phyloP scores from a whole-genome alignment of 78 protist species.

The Dictyostelium brefeldianum region DNA sequence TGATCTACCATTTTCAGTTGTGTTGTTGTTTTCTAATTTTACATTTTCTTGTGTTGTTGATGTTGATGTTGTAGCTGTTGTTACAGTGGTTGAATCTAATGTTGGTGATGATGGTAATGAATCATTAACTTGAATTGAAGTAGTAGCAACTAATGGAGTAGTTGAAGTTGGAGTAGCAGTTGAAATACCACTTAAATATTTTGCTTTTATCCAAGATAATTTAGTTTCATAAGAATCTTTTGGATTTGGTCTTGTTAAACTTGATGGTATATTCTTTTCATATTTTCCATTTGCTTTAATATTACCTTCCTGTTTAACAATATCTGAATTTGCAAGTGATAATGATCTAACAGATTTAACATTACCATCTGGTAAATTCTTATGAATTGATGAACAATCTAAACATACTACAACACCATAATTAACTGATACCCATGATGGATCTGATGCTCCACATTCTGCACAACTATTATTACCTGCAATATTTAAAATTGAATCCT shows the following conservation, averaged over 20 bases:
- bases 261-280: slow-evolving; percentile 50
- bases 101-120: slow-evolving; percentile 24
- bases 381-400: slow-evolving; percentile 75
- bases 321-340: background rate
- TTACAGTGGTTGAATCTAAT: background rate
- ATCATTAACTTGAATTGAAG: background rate
- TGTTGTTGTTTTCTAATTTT: background rate
- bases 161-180: background rate
- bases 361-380: slow-evolving; percentile 32
- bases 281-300: slow-evolving; percentile 22
- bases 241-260: slow-evolving; percentile 22
- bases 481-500: slow-evolving; percentile 23
- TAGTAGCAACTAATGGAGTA: background rate
- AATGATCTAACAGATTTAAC: slow-evolving; percentile 60
- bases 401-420: slow-evolving; percentile 71
- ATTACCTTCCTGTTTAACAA: slow-evolving; percentile 32
- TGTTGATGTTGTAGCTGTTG: background rate
- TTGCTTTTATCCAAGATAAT: slow-evolving; percentile 59
- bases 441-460: slow-evolving; percentile 76
- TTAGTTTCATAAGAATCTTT: slow-evolving; percentile 43
- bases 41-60: background rate
- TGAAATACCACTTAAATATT: slow-evolving; percentile 21
- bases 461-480: slow-evolving; percentile 53
- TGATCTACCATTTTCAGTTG: background rate
- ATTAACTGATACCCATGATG: slow-evolving; percentile 64